Base-by-base conservation (phyloP, 257 asterid species). In the Lavandula angustifolia region DNA sequence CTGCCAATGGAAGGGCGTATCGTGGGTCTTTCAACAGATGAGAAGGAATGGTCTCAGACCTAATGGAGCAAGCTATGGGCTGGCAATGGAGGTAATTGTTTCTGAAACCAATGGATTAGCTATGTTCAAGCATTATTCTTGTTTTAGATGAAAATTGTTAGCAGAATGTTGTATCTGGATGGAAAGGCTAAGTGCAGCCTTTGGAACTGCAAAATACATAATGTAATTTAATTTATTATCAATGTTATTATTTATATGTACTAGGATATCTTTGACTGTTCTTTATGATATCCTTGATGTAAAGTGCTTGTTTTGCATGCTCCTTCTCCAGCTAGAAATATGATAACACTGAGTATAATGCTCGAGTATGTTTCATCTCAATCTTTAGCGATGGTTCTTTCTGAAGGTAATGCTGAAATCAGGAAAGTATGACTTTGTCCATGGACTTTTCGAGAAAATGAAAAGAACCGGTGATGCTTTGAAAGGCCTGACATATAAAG, bases 1-100 rank as follows among this genome's bases (percentile, higher is more conserved):
- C 37, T 78, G 84, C 72, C 97, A 90, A 72, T 94, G 97, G 99
- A 94, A 75, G 78, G 99, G 99, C 61, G 99, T 94, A 16, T 81
- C 84, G 4, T 90, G 99, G 99, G 99, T 87, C 40, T 89, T 89
- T 81, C 88, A 89, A 54, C 87, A 94, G 85, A 13, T 94, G 78
- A 89, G 99, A 68, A 89, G 81, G 76, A 73, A 66, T 35, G 86
- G 94, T 58, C 86, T 87, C 59, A 80, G 78, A 70, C 96, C 99
- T 60, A 84, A 90, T 72, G 96, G 95, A 71, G 92, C 99, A 66
- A 94, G 89, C 67, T 94, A 81, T 79, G 99, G 99, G 35, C 89
- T 94, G 16, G 95, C 97, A 37, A 94, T 94, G 99, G 99, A 94
- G 97, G 99, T 92, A 75, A 66, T 18, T 49, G 17, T 22, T 42